Evolutionary conservation across 768 basidiomycete genomes (phyloP), one percentile per base, ranked within the genome.

Genomic region (Leccinum disarticulatum): DNA sequence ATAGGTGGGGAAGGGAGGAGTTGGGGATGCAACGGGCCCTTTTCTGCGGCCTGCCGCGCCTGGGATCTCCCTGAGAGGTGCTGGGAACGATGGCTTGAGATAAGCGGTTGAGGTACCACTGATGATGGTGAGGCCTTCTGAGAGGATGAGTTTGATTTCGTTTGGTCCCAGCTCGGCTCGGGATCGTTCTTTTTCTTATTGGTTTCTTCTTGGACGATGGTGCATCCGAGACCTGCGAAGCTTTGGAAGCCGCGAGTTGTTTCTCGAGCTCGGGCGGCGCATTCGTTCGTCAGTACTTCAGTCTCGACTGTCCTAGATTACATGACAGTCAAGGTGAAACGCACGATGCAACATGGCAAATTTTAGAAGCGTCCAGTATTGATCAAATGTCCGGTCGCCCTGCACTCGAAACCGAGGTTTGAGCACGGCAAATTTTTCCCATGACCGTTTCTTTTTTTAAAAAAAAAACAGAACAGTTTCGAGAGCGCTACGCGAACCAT

Each of bases 101-200:
- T 68, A 71, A 14, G 56, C 56, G 15, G 53, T 54, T 4, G 93
- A 92, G 11, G 79, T 75, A 10, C 86, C 87, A 8, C 90, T 81
- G 56, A 90, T 75, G 60, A 99, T 85, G 58, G 79, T 87, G 8
- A 85, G 90, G 0, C 90, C 91, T 56, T 93, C 90, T 0, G 89
- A 83, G 2, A 99, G 83, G 0, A 88, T 89, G 69, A 89, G 91
- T 35, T 83, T 77, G 57, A 99, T 98, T 57, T 92, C 78, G 6
- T 82, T 22, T 22, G 22, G 22, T 22, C 22, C 22, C 22, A 22
- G 22, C 22, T 22, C 22, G 22, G 22, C 22, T 22, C 22, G 22
- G 22, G 22, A 22, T 22, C 22, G 22, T 22, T 22, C 22, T 22
- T 22, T 22, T 22, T 22, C 22, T 22, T 22, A 22, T 22, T 22